Base-by-base conservation (phyloP, 305 asterid genomes). In the Solanum aculeatissimum region DNA sequence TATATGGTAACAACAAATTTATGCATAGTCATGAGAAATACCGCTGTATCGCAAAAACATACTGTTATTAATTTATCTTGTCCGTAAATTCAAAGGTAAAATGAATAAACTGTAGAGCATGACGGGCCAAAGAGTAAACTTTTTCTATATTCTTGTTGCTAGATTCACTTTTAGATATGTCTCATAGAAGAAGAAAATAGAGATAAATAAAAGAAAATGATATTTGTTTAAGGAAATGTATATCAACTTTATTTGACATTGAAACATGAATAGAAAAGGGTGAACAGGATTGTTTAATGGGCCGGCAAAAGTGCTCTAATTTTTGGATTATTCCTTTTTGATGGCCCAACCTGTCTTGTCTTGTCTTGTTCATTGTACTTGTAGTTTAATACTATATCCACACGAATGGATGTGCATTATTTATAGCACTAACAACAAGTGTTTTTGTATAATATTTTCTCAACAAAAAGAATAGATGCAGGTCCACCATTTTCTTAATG, bases 341-440 rank as follows among this genome's bases (percentile, higher is more conserved):
- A 51, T 77, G 82, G 82, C 82, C 82, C 66, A 77, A 51, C 63
- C 47, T 77, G 82, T 77, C 65, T 77, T 53, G 43, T 45, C 38
- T 15, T 74, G 60, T 1, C 42, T 27, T 75, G 53, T 43, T 71
- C 51, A 77, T 77, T 51, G 66, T 10, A 77, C 63, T 19, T 77
- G 27, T 49, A 27, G 65, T 75, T 77, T 51, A 69, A 60, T 60
- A 58, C 32, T 77, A 77, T 27, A 9, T 71, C 49, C 82, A 77
- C 82, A 77, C 82, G 82, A 51, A 77, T 77, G 82, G 82, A 53
- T 77, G 19, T 77, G 66, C 47, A 27, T 77, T 77, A 77, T 77
- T 77, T 49, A 27, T 75, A 49, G 82, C 82, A 49, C 45, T 29
- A 77, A 19, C 11, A 77, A 77, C 16, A 51, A 27, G 27, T 29